These are phyloP conservation scores for Priceomyces melissophilus DNA, from an alignment of 805 yeast species.

Conservation along the genomic window DNA sequence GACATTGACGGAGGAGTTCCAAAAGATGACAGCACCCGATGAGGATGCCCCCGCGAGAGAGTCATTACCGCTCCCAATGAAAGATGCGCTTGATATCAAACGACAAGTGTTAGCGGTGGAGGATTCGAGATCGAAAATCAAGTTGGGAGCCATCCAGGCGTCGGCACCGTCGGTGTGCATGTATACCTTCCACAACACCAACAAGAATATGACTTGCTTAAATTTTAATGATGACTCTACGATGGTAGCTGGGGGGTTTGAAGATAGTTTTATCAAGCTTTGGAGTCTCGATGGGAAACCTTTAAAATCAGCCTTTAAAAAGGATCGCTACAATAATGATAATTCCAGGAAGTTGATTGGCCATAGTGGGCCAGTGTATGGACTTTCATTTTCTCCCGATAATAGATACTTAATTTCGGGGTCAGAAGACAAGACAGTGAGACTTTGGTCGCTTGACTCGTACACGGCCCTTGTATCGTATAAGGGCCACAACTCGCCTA, in stretches of 20 bases:
- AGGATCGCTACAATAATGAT: conserved; percentile 47
- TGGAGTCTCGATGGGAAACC: conserved; percentile 96
- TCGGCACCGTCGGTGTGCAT: conserved; percentile 92
- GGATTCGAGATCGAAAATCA: conserved; percentile 76
- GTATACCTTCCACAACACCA: conserved; percentile 97
- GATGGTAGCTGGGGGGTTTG: conserved; percentile 89
- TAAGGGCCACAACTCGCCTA: conserved; percentile 93
- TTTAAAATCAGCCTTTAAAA: conserved; percentile 56
- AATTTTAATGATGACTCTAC: conserved; percentile 87
- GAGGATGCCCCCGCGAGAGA: conserved; percentile 72
- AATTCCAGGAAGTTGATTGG: conserved; percentile 69
- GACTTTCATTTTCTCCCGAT: conserved; percentile 87
- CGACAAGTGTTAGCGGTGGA: conserved; percentile 73
- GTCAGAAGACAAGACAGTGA: conserved; percentile 88
- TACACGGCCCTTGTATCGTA: conserved; percentile 87
- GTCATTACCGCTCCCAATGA: conserved; percentile 79
- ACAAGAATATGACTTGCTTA: conserved; percentile 80
- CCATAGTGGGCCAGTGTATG: conserved; percentile 92
- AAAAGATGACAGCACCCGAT: conserved; percentile 47
- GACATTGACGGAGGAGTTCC: conserved; percentile 37
- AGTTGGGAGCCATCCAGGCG: conserved; percentile 61
- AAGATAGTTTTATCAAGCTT: conserved; percentile 82
- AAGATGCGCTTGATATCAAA: conserved; percentile 74
- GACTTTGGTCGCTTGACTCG: conserved; percentile 93
- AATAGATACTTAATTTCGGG: conserved; percentile 73